Evolutionary conservation across 768 basidiomycete genomes (phyloP), one percentile per base, ranked within the genome.

Genomic region (Psilocybe subaeruginosa): DNA sequence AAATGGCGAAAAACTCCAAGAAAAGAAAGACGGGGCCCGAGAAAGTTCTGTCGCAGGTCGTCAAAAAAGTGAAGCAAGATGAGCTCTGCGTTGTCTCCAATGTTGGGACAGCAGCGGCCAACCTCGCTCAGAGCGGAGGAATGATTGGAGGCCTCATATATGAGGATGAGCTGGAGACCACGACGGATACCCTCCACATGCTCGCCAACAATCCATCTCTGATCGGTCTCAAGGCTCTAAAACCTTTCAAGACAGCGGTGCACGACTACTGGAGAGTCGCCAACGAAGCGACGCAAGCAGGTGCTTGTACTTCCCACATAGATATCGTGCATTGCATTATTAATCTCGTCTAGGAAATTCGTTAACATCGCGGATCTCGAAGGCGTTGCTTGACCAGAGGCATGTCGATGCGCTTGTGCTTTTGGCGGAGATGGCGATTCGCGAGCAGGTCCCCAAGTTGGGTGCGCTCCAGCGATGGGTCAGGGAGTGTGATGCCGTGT

Each of bases 391-490:
- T 51, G 73, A 80, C 66, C 77, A 80, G 60, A 71, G 81, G 35
- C 76, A 79, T 61, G 63, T 76, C 54, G 80, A 82, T 61, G 82
- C 84, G 4, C 78, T 84, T 30, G 78, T 85, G 27, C 71, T 82
- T n/a, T 74, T 86, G n/a, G 76, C 81, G 41, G 83, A 84, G 66
- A 80, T 84, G 75, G 78, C 77, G 49, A 77, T 81, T 23, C 77
- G 82, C 5, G 69, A 72, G 9, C 75, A 81, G 6, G 68, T 78
- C 5, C 82, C 82, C 4, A 83, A 83, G 61, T 78, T 86, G 11
- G 83, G 83, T 3, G 78, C 82, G 2, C 70, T 86, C 5, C 83
- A 85, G 64, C 75, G 84, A 9, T 85, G 84, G 84, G 82, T 84
- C 4, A 69, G 84, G 37, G 84, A 85, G 64, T 83, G 82, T 67